Conservation (phyloP, 352 stramenopile species). For the Phytophthora pluvialis region DNA sequence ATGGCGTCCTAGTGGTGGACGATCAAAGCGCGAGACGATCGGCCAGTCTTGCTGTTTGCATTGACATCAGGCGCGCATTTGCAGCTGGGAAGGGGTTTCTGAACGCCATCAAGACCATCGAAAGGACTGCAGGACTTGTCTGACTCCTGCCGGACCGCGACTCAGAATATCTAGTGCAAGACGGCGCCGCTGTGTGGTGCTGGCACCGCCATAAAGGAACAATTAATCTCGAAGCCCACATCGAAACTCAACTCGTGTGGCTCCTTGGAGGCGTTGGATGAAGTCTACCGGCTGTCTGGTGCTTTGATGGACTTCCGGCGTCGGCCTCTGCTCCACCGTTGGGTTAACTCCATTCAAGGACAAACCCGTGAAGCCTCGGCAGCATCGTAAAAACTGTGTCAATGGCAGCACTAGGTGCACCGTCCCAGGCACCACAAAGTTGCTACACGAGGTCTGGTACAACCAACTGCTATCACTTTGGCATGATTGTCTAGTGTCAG, state of each 20-base stretch:
- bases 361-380: no score
- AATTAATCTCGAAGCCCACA: neutral
- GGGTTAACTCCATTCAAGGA: no score
- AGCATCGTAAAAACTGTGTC: no score
- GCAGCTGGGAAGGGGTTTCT: conserved; percentile 17
- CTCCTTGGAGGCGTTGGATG: neutral
- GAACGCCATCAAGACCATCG: conserved; percentile 14
- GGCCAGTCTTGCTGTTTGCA: conserved; percentile 19
- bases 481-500: no score
- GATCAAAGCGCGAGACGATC: conserved; percentile 7
- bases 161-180: conserved; percentile 30
- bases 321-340: no score
- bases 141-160: conserved; percentile 10
- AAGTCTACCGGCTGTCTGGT: neutral
- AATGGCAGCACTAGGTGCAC: no score
- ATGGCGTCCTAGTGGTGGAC: conserved; percentile 9
- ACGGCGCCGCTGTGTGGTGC: conserved; percentile 6
- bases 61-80: conserved; percentile 18
- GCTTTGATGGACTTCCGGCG: neutral
- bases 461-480: no score
- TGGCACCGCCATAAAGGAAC: conserved; percentile 4
- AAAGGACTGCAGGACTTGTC: conserved; percentile 14
- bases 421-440: no score
- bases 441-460: no score
- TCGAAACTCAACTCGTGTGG: conserved; percentile 5